Percentiles rank a stretch among this genome's conserved stretches.
Conservation (phyloP, 805 yeast genomes). For the Starmerella geochares region DNA sequence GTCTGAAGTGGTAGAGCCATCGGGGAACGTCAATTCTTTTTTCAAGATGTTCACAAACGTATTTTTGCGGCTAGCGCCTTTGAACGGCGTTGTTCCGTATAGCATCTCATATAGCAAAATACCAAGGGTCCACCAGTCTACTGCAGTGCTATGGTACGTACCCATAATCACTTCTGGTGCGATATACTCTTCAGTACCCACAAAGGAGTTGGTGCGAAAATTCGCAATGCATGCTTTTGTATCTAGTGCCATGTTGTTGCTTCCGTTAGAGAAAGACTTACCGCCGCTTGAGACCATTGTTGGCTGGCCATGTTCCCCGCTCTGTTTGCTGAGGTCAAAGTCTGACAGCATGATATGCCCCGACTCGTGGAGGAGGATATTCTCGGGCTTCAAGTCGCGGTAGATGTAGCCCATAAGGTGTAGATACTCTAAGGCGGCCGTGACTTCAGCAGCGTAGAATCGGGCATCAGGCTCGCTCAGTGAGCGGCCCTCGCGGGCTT, state of each 20-base stretch:
- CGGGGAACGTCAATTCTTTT: constrained; percentile 72
- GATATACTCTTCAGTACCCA: constrained; percentile 96
- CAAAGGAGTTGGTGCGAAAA: constrained; percentile 93
- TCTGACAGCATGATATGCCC: constrained; percentile 98
- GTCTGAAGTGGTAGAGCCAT: constrained; percentile 29
- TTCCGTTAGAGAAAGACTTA: constrained; percentile 21
- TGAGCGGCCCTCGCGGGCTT: constrained; percentile 77
- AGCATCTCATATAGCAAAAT: constrained; percentile 88
- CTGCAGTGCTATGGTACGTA: constrained; percentile 94
- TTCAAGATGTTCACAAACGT: constrained; percentile 84
- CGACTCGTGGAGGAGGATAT: constrained; percentile 83
- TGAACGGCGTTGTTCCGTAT: constrained; percentile 92
- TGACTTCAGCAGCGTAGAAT: constrained; percentile 92
- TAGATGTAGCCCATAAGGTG: constrained; percentile 96
- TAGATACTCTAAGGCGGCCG: constrained; percentile 90
- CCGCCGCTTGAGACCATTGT: constrained; percentile 42
- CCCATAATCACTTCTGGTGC: constrained; percentile 98
- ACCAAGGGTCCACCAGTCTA: constrained; percentile 99
- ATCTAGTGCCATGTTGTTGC: constrained; percentile 58
- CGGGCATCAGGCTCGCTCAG: constrained; percentile 79
- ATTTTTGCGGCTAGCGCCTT: constrained; percentile 77
- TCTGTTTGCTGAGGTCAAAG: constrained; percentile 87
- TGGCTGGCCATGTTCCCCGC: constrained; percentile 67
- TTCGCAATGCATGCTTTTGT: constrained; percentile 94
- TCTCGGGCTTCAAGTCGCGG: constrained; percentile 94